phyloP scores from a whole-genome alignment of 2,329 filamentous ascomycete genomes.

The Fusarium pseudoanthophilum region DNA sequence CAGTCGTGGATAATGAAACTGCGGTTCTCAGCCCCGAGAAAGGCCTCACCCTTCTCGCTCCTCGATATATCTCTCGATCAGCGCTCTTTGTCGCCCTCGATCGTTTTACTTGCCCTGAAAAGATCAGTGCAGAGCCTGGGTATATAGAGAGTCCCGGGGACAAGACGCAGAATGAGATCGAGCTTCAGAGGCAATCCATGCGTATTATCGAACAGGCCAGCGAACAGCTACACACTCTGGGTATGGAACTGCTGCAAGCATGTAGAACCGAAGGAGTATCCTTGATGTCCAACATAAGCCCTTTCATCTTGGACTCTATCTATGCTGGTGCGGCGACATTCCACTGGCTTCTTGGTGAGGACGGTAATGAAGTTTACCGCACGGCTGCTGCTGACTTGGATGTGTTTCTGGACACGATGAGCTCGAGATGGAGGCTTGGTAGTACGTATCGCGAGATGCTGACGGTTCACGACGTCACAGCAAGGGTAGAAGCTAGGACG shows the following conservation, averaged over 20 bases:
- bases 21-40: rapidly evolving
- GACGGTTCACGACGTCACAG: neutral
- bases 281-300: neutral
- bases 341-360: neutral
- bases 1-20: neutral
- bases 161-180: neutral
- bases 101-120: neutral
- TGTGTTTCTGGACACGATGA: rapidly evolving
- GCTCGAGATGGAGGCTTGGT: neutral
- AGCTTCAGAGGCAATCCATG: neutral
- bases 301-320: neutral
- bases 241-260: rapidly evolving
- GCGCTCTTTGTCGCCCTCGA: neutral
- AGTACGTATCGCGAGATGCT: neutral
- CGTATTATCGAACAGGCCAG: neutral
- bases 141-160: neutral
- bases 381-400: neutral
- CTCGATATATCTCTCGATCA: rapidly evolving
- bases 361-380: neutral
- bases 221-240: neutral
- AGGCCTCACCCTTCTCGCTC: rapidly evolving
- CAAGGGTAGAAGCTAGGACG: neutral
- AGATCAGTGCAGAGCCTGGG: neutral
- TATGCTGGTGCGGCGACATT: neutral
- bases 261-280: neutral